Evolutionary conservation across 345 rosid species (phyloP), one percentile per base, ranked within the genome.

Genomic region (Acer yangbiense): DNA sequence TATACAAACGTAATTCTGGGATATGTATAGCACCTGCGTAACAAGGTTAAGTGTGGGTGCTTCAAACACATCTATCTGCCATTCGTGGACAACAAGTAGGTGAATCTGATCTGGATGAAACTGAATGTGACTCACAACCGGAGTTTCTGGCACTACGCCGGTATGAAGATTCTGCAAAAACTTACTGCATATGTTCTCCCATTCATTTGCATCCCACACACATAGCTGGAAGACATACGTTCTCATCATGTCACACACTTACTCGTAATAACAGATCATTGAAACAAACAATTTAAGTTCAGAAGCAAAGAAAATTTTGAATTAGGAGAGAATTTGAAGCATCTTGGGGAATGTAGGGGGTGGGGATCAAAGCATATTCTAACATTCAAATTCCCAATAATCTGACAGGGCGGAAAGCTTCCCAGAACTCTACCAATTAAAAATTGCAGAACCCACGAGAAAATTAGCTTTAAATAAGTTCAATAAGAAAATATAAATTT

Each of bases 41-140:
- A 46, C 32, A 25, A 62, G 75, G 50, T 77, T 32, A 16, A 77
- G 71, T 1, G 8, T 46, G 41, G 71, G 71, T 46, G 80, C 75
- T 62, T 70, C 70, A 50, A 62, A 69, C 41, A 70, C 57, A 58
- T 64, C 75, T 29, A 70, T 70, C 41, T 62, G 64, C 41, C 54
- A 17, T 48, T 77, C 80, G 4, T 62, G 61, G 64, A 77, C 70
- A 50, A 60, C 46, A 11, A 77, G 63, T 14, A 77, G 55, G 63
- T 62, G 64, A 70, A 77, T 50, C 75, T 70, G 68, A 50, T 62
- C 75, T n/a, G 48, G 70, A 20, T 63, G 75, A 63, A 77, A 77
- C 64, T 77, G 75, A 32, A 77, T 71, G 62, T 62, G 61, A 20
- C 46, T 77, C 63, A 77, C 75, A 54, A 13, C 25, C 0, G 71